phyloP scores from a whole-genome alignment of 2,329 filamentous ascomycete species.

The Chaetomium sp. region DNA sequence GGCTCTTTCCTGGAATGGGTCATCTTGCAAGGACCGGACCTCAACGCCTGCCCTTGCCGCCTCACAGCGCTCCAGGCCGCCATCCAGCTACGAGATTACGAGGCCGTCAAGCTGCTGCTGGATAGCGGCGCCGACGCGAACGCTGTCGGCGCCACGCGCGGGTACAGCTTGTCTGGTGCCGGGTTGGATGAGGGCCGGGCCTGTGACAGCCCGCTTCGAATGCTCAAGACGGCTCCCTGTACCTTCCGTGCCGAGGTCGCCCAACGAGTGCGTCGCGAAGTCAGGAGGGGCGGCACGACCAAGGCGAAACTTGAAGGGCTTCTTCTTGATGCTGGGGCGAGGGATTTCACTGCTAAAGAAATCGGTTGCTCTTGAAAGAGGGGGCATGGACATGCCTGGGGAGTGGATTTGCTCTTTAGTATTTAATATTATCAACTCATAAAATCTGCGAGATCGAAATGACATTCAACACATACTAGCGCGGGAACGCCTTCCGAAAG shows the following conservation, averaged over 20 bases:
- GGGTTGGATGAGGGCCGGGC: too few relatives aligned
- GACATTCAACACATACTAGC: too few relatives aligned
- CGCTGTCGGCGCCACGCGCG: background rate
- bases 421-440: too few relatives aligned
- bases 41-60: background rate
- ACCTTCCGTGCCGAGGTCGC: background rate
- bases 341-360: background rate
- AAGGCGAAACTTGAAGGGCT: background rate
- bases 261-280: background rate
- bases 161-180: background rate
- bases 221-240: background rate
- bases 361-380: background rate
- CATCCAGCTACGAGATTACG: background rate
- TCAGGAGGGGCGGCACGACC: background rate
- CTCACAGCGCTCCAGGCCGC: background rate
- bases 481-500: too few relatives aligned
- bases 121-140: background rate
- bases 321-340: background rate
- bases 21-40: background rate
- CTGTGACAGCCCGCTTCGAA: background rate
- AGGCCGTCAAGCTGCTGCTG: background rate
- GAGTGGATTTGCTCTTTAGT: too few relatives aligned
- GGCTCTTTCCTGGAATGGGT: background rate
- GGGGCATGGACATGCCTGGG: background rate
- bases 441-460: too few relatives aligned